These are phyloP conservation scores for Exophiala sp. DNA, from an alignment of 2,329 filamentous ascomycete species.

Conservation along the genomic window DNA sequence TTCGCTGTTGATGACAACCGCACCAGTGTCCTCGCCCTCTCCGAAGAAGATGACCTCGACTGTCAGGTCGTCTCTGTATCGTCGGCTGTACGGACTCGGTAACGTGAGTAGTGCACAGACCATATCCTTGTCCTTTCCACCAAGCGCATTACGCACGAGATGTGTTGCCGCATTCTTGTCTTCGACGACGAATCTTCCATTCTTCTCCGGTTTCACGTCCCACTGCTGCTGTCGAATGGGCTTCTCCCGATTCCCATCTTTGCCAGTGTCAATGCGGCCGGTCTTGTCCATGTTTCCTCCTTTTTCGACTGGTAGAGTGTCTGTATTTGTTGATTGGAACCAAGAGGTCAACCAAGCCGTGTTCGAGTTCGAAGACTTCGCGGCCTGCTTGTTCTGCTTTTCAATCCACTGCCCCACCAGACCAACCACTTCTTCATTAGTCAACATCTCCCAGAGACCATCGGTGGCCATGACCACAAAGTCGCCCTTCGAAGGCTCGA, in stretches of 20 bases:
- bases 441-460: constrained; percentile 98
- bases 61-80: constrained; percentile 92
- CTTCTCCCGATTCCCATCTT: constrained; percentile 32
- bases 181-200: constrained; percentile 76
- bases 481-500: constrained; percentile 84
- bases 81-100: constrained; percentile 82
- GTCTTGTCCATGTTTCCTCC: constrained; percentile 47
- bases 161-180: constrained; percentile 97
- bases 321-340: constrained; percentile 47
- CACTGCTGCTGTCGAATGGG: constrained; percentile 90
- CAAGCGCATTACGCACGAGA: constrained; percentile 88
- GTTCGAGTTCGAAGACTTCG: constrained; percentile 33
- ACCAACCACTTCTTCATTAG: constrained; percentile 95
- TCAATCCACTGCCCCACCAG: constrained; percentile 97
- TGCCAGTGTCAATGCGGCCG: constrained; percentile 49
- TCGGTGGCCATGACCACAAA: constrained; percentile 97
- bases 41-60: constrained; percentile 99
- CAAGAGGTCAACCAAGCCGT: constrained; percentile 65
- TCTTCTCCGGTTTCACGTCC: constrained; percentile 69
- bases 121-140: constrained; percentile 90
- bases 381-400: constrained; percentile 53
- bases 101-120: constrained; percentile 87
- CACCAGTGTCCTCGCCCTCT: constrained; percentile 69
- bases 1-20: constrained; percentile 79
- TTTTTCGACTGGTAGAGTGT: constrained; percentile 71